Percentiles rank a stretch among this genome's conserved stretches.
phyloP scores from a whole-genome alignment of 2,329 filamentous ascomycete species.

The Cercospora sp. region DNA sequence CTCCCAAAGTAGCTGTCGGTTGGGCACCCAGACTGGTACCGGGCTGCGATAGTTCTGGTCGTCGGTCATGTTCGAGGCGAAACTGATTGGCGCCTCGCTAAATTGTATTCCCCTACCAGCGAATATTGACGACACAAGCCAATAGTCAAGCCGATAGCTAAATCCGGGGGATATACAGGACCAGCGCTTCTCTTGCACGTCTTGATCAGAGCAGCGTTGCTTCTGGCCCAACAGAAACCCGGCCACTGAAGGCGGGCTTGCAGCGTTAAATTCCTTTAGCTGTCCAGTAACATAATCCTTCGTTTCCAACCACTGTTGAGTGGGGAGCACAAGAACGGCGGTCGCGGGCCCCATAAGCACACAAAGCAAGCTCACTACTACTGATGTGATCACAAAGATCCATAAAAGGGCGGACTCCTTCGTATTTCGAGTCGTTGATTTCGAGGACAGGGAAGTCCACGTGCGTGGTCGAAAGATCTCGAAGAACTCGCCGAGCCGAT shows the following conservation, averaged over 20 bases:
- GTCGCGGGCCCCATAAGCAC: conserved; percentile 25
- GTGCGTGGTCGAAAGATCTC: neutral
- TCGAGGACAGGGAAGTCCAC: neutral
- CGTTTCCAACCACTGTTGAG: conserved; percentile 31
- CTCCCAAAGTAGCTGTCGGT: neutral
- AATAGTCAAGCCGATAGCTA: neutral
- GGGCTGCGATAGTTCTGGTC: neutral
- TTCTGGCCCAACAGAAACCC: neutral
- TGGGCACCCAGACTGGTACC: neutral
- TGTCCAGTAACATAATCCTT: neutral
- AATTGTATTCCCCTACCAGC: neutral
- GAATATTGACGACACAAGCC: neutral
- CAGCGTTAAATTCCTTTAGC: neutral
- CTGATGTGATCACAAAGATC: neutral
- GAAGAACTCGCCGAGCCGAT: neutral
- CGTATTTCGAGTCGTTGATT: neutral
- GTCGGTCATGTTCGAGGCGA: neutral
- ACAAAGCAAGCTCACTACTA: neutral
- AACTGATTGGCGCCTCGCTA: neutral
- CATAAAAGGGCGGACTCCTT: neutral
- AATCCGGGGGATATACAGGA: neutral
- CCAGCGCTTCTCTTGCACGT: neutral
- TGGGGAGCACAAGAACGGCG: conserved; percentile 34
- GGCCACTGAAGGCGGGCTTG: neutral
- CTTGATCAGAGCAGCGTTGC: neutral